Evolutionary conservation across 345 rosid genomes (phyloP).

Genomic region (Eucalyptus lansdowneana): DNA sequence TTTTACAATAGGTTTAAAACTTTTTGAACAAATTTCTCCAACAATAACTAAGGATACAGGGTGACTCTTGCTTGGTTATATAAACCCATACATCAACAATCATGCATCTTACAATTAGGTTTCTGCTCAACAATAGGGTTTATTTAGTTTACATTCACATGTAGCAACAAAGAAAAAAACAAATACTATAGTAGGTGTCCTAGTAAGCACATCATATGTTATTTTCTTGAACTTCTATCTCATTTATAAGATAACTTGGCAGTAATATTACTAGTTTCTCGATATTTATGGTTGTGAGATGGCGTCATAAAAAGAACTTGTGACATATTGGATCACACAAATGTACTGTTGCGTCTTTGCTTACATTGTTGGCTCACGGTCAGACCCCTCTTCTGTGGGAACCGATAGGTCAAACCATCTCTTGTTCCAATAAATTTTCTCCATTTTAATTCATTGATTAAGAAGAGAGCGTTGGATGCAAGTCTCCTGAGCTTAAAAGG

Average conservation of each 20-base stretch:
- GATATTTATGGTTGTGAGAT: background rate
- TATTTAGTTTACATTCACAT: background rate
- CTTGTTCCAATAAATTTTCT: background rate
- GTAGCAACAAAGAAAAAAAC: background rate
- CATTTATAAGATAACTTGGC: background rate
- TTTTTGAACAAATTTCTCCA: background rate
- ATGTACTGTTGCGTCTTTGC: background rate
- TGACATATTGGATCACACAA: background rate
- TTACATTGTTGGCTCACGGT: background rate
- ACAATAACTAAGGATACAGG: background rate
- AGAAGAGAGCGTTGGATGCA: background rate
- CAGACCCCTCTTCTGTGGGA: background rate
- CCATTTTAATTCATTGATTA: background rate
- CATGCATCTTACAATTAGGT: background rate
- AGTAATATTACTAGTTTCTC: background rate
- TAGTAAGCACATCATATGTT: background rate
- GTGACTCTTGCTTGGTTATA: accelerated
- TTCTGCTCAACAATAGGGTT: background rate
- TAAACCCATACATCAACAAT: background rate
- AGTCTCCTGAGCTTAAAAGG: background rate
- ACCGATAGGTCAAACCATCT: background rate
- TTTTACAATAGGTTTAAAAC: accelerated
- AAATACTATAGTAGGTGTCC: background rate
- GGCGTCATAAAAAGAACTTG: background rate
- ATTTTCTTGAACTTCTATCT: background rate